Conservation (phyloP, 352 stramenopile species). For the Phytophthora pisi region DNA sequence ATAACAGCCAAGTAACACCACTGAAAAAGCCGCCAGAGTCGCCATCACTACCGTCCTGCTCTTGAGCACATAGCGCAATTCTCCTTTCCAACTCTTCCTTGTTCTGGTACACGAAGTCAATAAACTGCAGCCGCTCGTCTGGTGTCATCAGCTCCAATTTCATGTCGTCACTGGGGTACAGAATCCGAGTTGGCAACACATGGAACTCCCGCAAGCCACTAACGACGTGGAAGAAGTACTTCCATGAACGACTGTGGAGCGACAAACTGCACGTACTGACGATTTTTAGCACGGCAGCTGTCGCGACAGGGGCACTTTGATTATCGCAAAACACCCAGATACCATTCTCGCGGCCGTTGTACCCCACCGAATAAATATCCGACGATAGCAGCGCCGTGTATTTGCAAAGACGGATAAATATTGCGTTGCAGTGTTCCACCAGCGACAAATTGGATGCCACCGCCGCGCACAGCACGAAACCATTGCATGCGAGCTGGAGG, state of each 20-base stretch:
- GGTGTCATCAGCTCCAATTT: slow-evolving; percentile 47
- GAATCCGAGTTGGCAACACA: slow-evolving; percentile 53
- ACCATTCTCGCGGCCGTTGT: slow-evolving; percentile 64
- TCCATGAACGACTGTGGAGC: slow-evolving; percentile 61
- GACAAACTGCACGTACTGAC: slow-evolving; percentile 61
- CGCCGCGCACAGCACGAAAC: slow-evolving; percentile 69
- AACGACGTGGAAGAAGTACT: slow-evolving; percentile 66
- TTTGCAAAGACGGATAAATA: slow-evolving; percentile 68
- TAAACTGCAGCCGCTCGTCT: slow-evolving; percentile 59
- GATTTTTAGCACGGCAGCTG: slow-evolving; percentile 74
- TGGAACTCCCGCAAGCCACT: slow-evolving; percentile 68
- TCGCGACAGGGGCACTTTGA: slow-evolving; percentile 68
- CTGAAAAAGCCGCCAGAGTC: slow-evolving; percentile 66
- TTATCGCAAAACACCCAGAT: slow-evolving; percentile 70
- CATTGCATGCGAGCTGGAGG: slow-evolving; percentile 79
- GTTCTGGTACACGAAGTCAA: slow-evolving; percentile 63
- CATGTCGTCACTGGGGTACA: slow-evolving; percentile 42
- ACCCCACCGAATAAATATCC: slow-evolving; percentile 62
- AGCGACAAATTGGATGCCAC: slow-evolving; percentile 62
- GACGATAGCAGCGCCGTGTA: slow-evolving; percentile 70
- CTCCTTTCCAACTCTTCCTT: slow-evolving; percentile 58
- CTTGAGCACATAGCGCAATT: slow-evolving; percentile 50
- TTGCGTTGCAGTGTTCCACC: slow-evolving; percentile 57
- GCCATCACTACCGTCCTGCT: slow-evolving; percentile 22
- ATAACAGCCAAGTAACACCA: slow-evolving; percentile 74